These are phyloP conservation scores for Gamarada debralockiae DNA, from an alignment of 495 filamentous ascomycete species.

Conservation along the genomic window DNA sequence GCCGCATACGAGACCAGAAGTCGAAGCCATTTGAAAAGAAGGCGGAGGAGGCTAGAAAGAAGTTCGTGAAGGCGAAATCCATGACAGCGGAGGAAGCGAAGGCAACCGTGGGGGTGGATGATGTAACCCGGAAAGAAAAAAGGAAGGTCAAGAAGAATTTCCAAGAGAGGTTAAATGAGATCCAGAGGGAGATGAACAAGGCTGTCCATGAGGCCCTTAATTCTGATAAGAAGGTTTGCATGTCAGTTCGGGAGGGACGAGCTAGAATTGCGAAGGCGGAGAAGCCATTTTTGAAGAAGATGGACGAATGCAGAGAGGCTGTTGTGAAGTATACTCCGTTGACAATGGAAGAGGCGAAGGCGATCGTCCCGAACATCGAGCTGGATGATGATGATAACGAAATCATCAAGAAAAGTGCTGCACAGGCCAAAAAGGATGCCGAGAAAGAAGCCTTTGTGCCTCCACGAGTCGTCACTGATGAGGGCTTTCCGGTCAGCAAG, in stretches of 20 bases:
- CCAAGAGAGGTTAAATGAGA: not conserved
- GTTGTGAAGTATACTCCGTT: not conserved
- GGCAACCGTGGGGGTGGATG: conserved; percentile 5
- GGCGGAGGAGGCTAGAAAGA: not conserved
- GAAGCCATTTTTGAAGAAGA: conserved; percentile 1
- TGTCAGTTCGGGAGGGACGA: not conserved
- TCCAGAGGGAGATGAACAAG: not conserved
- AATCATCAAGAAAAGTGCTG: too few species aligned
- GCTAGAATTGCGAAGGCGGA: not conserved
- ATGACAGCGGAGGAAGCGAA: conserved; percentile 5
- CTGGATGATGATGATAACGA: too few species aligned
- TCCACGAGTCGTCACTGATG: conserved; percentile 8
- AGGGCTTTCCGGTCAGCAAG: conserved; percentile 5
- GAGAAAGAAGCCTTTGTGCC: conserved; percentile 1
- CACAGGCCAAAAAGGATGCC: not conserved
- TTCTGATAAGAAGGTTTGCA: not conserved
- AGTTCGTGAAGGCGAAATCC: not conserved
- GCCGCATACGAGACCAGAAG: not conserved
- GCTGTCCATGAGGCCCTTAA: not conserved
- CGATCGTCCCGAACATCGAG: conserved; percentile 5
- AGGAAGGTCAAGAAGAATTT: not conserved
- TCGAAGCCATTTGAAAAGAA: conserved; percentile 5
- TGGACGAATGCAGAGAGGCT: not conserved
- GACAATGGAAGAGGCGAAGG: conserved; percentile 6
- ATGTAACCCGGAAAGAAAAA: not conserved